These are phyloP conservation scores for Talaromyces sp. DNA, from an alignment of 2,329 filamentous ascomycete genomes.

Conservation along the genomic window DNA sequence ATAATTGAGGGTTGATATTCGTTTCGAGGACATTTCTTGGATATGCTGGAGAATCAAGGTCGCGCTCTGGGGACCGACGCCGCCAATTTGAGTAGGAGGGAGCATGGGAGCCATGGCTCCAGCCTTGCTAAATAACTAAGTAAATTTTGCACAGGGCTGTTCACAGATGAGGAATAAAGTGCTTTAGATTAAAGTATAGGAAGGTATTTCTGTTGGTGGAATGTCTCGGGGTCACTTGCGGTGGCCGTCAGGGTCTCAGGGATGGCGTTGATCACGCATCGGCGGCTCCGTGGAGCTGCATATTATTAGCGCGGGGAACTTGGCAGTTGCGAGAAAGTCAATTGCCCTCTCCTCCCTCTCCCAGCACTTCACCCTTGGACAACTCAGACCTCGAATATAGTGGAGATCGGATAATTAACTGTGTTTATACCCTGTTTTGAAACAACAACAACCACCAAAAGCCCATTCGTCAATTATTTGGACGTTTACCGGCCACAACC, in stretches of 20 bases:
- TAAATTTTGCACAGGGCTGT: background rate
- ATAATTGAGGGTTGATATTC: conserved; percentile 92
- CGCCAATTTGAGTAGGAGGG: conserved; percentile 27
- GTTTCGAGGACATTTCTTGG: conserved; percentile 81
- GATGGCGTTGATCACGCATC: background rate
- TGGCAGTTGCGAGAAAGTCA: background rate
- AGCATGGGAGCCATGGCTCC: conserved; percentile 23
- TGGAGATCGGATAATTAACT: background rate
- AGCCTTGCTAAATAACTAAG: background rate
- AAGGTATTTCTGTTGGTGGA: background rate
- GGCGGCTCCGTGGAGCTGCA: background rate
- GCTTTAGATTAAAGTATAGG: background rate
- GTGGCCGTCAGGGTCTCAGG: background rate
- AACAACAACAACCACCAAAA: background rate
- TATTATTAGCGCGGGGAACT: background rate
- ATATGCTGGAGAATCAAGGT: conserved; percentile 62
- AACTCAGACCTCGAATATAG: background rate
- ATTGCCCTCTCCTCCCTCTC: background rate
- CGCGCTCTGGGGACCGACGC: conserved; percentile 45
- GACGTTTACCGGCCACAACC: background rate
- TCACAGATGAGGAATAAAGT: background rate
- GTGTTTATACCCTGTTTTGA: background rate
- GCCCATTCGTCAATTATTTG: background rate
- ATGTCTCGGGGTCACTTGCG: background rate
- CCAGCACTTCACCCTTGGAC: background rate